phyloP scores from a whole-genome alignment of 345 rosid species.

The Anacardium occidentale region DNA sequence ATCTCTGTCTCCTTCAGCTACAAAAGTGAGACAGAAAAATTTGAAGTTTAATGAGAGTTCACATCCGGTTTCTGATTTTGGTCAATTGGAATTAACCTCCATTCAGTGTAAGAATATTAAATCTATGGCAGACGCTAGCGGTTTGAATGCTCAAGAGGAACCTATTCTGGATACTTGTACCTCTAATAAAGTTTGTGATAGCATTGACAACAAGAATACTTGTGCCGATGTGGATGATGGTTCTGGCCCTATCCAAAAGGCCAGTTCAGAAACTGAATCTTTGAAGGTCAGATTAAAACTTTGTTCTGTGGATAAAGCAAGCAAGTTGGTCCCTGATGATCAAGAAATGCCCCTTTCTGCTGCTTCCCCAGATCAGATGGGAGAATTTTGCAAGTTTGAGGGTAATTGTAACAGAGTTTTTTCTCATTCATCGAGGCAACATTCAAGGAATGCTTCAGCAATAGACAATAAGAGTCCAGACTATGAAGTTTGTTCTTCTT shows the following conservation, averaged over 20 bases:
- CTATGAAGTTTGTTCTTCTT: conserved; percentile 22
- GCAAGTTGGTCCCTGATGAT: conserved; percentile 14
- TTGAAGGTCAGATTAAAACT: conserved; percentile 28
- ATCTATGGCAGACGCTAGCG: neutral
- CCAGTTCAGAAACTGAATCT: conserved; percentile 22
- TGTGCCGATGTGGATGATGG: conserved; percentile 19
- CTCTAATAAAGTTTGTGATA: conserved; percentile 23
- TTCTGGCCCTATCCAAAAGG: conserved; percentile 27
- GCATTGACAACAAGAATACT: conserved; percentile 8
- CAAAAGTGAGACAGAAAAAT: conserved; percentile 19
- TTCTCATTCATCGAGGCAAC: conserved; percentile 16
- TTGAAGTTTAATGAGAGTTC: conserved; percentile 26
- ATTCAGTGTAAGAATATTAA: conserved; percentile 15
- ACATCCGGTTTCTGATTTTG: conserved; percentile 10
- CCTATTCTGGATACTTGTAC: conserved; percentile 25
- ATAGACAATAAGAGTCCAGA: conserved; percentile 18
- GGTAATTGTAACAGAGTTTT: conserved; percentile 15
- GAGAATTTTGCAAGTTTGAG: conserved; percentile 21
- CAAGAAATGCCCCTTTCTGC: conserved; percentile 18
- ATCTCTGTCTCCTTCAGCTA: conserved; percentile 17
- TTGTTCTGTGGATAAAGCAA: conserved; percentile 20
- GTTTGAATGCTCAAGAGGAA: conserved; percentile 20
- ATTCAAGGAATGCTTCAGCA: conserved; percentile 14
- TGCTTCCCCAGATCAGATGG: conserved; percentile 16
- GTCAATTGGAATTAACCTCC: conserved; percentile 21